These are phyloP conservation scores for Straminergon stramineum DNA, from an alignment of 225 moss, liverwort and hornwort species.

Conservation along the genomic window DNA sequence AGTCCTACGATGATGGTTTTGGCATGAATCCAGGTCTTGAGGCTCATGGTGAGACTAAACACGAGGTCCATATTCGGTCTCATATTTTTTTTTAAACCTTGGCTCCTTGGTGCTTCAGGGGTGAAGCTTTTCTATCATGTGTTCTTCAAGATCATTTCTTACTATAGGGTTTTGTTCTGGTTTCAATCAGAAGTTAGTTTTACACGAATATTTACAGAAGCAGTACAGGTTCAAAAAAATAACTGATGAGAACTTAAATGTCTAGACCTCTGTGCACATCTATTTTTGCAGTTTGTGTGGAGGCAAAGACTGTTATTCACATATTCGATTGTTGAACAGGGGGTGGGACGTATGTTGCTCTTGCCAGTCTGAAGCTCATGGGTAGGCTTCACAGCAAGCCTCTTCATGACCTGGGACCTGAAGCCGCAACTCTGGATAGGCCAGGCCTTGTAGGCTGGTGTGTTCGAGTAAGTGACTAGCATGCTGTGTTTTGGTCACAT, in stretches of 20 bases:
- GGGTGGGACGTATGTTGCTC: constrained; percentile 86
- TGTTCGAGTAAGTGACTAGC: constrained; percentile 30
- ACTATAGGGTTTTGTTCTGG: neutral
- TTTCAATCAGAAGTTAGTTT: neutral
- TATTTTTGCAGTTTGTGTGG: neutral
- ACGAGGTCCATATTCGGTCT: neutral
- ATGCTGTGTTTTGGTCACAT: neutral
- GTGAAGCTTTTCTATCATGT: neutral
- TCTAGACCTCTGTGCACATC: neutral
- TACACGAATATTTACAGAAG: neutral
- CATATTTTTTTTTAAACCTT: neutral
- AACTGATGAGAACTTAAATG: neutral
- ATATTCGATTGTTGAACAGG: constrained; percentile 28
- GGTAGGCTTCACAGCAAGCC: constrained; percentile 40
- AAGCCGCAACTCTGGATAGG: constrained; percentile 23
- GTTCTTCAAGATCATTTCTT: neutral
- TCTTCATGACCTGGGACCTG: constrained; percentile 19
- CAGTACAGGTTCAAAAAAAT: neutral
- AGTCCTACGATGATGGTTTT: constrained; percentile 89
- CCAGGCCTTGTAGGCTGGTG: constrained; percentile 65
- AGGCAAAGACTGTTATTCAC: neutral
- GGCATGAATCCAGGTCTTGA: constrained; percentile 73
- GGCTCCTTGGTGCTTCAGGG: neutral
- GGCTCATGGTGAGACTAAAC: constrained; percentile 65
- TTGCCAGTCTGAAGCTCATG: constrained; percentile 80